Base-by-base conservation (phyloP, 371 early-diverging fungal species). In the Syncephalastrum monosporum region DNA sequence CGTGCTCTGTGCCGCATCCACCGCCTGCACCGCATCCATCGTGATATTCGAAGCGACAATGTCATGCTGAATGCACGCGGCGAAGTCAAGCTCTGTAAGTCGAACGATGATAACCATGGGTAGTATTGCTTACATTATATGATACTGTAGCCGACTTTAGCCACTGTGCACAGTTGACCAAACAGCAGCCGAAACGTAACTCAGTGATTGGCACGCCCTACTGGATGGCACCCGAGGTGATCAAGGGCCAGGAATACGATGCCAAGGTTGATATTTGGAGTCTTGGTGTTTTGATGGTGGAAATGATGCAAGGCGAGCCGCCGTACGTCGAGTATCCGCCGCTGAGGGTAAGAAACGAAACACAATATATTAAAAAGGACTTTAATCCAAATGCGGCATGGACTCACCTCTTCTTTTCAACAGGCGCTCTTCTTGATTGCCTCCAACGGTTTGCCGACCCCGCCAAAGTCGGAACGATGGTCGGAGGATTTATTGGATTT, bases 201-300 rank as follows among this genome's bases (percentile, higher is more conserved):
- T 82, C 90, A 3, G 79, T 87, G 45, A 82, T 88, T 29, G 90
- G 90, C 33, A 93, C 82, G 60, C 86, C 87, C 65, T 95, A 94
- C 82, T 97, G 98, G 98, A 95, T 96, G 96, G 93, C 97, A 17
- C 98, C 98, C 12, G 98, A 98, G 71, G 92, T 96, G 19, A 85
- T 94, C 54, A 86, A 85, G 64, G 88, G 85, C 21, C 65, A 72
- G 48, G 80, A 83, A 5, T 95, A 95, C 76, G 88, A 84, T 51
- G 80, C 89, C 7, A 92, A 90, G 63, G 89, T 84, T 12, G 95
- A 95, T 67, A 85, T 92, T 42, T 95, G 95, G 95, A 91, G 91
- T 59, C 71, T 92, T 10, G 95, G 94, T 19, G 84, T 93, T 25
- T 71, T 91, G 51, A 74, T 88, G 52, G 81, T 91, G 63, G 95